A percentile compares a stretch with the other conserved stretches of the same genome.
phyloP scores from a whole-genome alignment of 1,284 basidiomycete genomes.

The Fomitopsis pinicola region DNA sequence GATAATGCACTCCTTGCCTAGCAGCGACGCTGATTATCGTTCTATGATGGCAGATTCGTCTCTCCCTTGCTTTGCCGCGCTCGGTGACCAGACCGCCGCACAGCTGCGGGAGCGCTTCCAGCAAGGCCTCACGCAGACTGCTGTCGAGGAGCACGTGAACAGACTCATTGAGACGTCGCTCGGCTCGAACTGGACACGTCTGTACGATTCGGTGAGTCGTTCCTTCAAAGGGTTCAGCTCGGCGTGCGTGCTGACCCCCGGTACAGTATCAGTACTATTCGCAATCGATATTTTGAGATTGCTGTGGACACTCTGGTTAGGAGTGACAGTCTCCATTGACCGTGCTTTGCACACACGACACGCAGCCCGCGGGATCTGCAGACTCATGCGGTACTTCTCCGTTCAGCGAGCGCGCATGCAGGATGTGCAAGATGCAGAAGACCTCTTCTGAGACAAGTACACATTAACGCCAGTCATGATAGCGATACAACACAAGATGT shows the following conservation, averaged over 20 bases:
- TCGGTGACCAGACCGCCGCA: constrained; percentile 87
- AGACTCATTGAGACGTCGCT: constrained; percentile 83
- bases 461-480: too few species aligned
- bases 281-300: constrained; percentile 66
- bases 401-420: too few species aligned
- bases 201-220: constrained; percentile 82
- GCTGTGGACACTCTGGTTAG: too few species aligned
- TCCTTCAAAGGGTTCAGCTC: background rate
- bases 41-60: constrained; percentile 63
- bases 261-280: constrained; percentile 78
- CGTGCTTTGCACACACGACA: too few species aligned
- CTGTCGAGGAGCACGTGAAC: constrained; percentile 88
- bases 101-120: constrained; percentile 93
- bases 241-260: background rate
- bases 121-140: constrained; percentile 80
- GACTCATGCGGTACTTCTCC: too few species aligned
- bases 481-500: too few species aligned
- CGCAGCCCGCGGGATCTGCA: too few species aligned
- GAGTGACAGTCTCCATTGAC: too few species aligned
- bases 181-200: constrained; percentile 88
- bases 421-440: too few species aligned
- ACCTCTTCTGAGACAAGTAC: too few species aligned
- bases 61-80: constrained; percentile 88
- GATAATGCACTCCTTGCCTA: constrained; percentile 5
- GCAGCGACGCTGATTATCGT: background rate